Evolutionary conservation across 352 stramenopile genomes (phyloP).

Genomic region (Aphanomyces astaci): DNA sequence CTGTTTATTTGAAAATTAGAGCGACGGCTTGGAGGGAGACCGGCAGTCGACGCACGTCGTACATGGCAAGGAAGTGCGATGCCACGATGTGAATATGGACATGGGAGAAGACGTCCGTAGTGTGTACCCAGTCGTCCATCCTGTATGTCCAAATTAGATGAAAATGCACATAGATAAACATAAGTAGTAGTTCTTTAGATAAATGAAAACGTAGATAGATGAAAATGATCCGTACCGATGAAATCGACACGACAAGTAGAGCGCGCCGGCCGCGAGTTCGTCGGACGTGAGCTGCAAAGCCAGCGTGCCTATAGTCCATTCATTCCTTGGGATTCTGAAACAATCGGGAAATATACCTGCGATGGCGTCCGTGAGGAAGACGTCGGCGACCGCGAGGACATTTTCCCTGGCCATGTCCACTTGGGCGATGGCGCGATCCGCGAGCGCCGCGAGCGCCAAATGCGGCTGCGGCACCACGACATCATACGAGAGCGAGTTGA

Average conservation of each 20-base stretch:
- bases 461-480: slow-evolving; percentile 53
- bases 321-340: neutral
- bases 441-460: slow-evolving; percentile 46
- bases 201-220: no score
- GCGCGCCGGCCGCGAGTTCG: slow-evolving; percentile 48
- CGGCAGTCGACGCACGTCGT: neutral
- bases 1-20: no score
- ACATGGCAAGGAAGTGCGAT: neutral
- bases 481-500: slow-evolving; percentile 71
- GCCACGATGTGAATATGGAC: neutral
- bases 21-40: neutral
- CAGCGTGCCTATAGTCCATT: neutral
- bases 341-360: slow-evolving; percentile 32
- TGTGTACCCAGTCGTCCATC: neutral
- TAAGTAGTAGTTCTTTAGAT: no score
- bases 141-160: no score
- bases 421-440: slow-evolving; percentile 27
- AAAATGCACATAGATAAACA: no score
- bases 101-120: neutral
- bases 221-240: slow-evolving; percentile 33
- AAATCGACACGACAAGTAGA: slow-evolving; percentile 62
- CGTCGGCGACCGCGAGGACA: slow-evolving; percentile 40
- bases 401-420: slow-evolving; percentile 38
- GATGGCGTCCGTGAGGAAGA: slow-evolving; percentile 53
- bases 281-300: slow-evolving; percentile 13